These are phyloP conservation scores for Chaetomium tenue DNA, from an alignment of 495 filamentous ascomycete genomes.

Conservation along the genomic window DNA sequence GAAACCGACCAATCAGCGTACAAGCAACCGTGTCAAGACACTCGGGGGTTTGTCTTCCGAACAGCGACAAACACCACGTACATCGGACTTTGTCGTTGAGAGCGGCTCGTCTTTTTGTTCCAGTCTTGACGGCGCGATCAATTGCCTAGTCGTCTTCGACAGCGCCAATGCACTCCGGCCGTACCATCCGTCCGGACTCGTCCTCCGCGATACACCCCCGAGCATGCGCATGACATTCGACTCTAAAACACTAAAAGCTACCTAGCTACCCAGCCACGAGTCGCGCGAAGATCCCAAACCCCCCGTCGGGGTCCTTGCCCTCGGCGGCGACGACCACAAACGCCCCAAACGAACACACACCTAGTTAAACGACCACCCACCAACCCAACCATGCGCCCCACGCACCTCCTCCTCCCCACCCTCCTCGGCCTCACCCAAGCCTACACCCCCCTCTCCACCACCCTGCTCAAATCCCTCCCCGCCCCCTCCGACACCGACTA, in stretches of 20 bases:
- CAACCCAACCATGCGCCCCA: slow-evolving; percentile 1
- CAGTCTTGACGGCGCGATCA: neutral
- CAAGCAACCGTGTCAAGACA: slow-evolving; percentile 31
- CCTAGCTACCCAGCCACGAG: neutral
- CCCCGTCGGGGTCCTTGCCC: neutral
- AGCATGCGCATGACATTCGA: slow-evolving; percentile 1
- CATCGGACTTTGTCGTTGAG: neutral
- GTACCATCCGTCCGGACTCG: neutral
- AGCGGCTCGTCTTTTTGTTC: neutral
- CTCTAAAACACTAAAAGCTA: neutral
- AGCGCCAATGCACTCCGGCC: neutral
- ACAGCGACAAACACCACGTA: neutral
- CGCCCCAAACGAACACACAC: neutral
- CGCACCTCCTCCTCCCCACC: slow-evolving; percentile 24
- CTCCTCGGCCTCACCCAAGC: slow-evolving; percentile 38
- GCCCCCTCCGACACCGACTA: slow-evolving; percentile 62
- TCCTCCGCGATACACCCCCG: neutral
- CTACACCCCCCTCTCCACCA: slow-evolving; percentile 73
- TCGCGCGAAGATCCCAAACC: neutral
- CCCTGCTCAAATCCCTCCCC: slow-evolving; percentile 62
- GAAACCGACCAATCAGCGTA: slow-evolving; percentile 25
- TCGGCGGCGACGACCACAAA: too few relatives aligned
- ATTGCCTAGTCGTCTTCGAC: neutral
- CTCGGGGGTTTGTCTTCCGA: slow-evolving; percentile 3
- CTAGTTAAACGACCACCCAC: neutral